Conservation (phyloP, 495 filamentous ascomycete species). For the Neurospora sp. region DNA sequence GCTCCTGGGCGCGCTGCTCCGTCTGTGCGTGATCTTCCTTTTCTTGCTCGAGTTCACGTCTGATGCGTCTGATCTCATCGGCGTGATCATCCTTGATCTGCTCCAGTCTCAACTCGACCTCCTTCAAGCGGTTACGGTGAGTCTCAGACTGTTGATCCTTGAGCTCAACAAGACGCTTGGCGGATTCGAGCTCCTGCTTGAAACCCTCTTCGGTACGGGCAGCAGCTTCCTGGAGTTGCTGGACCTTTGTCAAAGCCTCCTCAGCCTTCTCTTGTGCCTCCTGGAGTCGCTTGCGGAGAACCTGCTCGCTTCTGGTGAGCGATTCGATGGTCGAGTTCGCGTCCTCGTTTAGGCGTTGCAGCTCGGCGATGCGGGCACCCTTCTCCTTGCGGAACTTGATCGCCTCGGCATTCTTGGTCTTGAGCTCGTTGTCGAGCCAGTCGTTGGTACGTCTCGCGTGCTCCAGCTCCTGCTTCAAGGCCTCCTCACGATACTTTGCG, state of each 20-base stretch:
- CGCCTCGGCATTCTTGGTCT: slow-evolving; percentile 75
- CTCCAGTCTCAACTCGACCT: slow-evolving; percentile 68
- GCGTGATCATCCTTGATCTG: slow-evolving; percentile 71
- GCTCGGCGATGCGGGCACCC: slow-evolving; percentile 68
- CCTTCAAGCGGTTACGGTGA: slow-evolving; percentile 67
- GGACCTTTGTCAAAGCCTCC: slow-evolving; percentile 66
- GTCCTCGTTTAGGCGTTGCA: slow-evolving; percentile 84
- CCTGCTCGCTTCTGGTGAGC: slow-evolving; percentile 66
- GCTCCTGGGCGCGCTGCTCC: slow-evolving; percentile 59
- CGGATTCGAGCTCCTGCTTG: slow-evolving; percentile 68
- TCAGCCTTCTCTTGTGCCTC: slow-evolving; percentile 81
- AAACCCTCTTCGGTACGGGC: slow-evolving; percentile 71
- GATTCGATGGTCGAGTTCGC: slow-evolving; percentile 63
- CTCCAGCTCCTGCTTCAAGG: slow-evolving; percentile 78
- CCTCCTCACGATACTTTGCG: slow-evolving; percentile 79
- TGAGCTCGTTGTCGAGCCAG: slow-evolving; percentile 82
- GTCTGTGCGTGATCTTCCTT: slow-evolving; percentile 58
- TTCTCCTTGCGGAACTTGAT: slow-evolving; percentile 94
- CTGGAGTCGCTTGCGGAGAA: slow-evolving; percentile 66
- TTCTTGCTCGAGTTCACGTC: slow-evolving; percentile 74
- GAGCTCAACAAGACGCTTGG: slow-evolving; percentile 70
- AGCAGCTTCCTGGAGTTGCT: slow-evolving; percentile 74
- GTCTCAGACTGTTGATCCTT: slow-evolving; percentile 76
- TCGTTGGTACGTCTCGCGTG: slow-evolving; percentile 79
- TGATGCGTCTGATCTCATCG: slow-evolving; percentile 66